Percentiles rank a stretch among this genome's conserved stretches.
Conservation (phyloP, 2,329 filamentous ascomycete genomes). For the Pseudopithomyces chartarum region DNA sequence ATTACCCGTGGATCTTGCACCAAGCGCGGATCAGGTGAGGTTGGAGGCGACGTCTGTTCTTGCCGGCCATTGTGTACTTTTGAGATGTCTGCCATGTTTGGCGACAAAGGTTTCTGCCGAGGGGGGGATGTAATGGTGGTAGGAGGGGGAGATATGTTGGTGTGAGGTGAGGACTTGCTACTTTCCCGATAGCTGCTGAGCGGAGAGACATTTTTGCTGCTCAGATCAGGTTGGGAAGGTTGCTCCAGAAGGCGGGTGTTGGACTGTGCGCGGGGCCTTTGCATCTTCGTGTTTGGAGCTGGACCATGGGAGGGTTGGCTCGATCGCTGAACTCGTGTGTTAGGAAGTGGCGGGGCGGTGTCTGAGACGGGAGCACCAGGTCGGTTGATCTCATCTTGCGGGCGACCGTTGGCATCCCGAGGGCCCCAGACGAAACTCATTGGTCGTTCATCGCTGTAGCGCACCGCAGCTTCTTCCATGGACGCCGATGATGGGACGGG, state of each 20-base stretch:
- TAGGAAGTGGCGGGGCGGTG: constrained; percentile 2
- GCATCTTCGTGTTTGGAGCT: background rate
- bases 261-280: constrained; percentile 7
- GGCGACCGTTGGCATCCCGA: constrained; percentile 39
- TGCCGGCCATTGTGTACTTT: background rate
- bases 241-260: constrained; percentile 16
- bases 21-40: constrained; percentile 10
- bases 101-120: constrained; percentile 12
- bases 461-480: constrained; percentile 25
- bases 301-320: background rate
- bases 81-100: constrained; percentile 7
- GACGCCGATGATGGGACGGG: constrained; percentile 8
- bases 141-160: constrained; percentile 16
- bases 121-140: constrained; percentile 19
- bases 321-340: constrained; percentile 6
- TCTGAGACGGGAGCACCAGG: constrained; percentile 5
- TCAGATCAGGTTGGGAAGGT: background rate
- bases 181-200: constrained; percentile 10
- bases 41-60: background rate
- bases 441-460: constrained; percentile 39
- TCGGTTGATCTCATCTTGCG: constrained; percentile 44
- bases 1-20: constrained; percentile 13
- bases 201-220: constrained; percentile 5
- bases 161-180: constrained; percentile 11
- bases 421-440: constrained; percentile 45